These are phyloP conservation scores for Pythium periplocum DNA, from an alignment of 352 stramenopile species.

Conservation along the genomic window DNA sequence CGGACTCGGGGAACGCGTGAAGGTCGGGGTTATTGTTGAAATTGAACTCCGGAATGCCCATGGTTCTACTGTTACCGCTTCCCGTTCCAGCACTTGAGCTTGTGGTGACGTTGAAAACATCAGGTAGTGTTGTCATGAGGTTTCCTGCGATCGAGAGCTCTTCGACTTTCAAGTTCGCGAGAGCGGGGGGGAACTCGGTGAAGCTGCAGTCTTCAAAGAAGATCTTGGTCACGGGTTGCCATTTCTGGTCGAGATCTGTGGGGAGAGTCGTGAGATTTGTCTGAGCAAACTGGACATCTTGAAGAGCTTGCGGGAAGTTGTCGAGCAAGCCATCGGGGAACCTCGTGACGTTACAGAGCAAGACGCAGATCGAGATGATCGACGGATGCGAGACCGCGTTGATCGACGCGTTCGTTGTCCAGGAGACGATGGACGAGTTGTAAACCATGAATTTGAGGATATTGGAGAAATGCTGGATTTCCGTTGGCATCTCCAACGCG, in stretches of 20 bases:
- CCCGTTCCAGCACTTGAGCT: constrained; percentile 6
- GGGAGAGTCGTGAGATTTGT: constrained; percentile 16
- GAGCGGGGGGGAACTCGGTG: constrained; percentile 10
- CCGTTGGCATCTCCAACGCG: constrained; percentile 17
- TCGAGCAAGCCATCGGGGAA: constrained; percentile 13
- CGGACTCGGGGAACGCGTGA: constrained; percentile 3
- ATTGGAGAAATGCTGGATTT: constrained; percentile 23
- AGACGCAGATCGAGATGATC: constrained; percentile 18
- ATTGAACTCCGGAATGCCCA: too few species aligned
- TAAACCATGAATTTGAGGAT: constrained; percentile 31
- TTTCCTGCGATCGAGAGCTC: constrained; percentile 16
- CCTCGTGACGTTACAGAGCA: constrained; percentile 11
- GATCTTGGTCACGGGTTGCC: constrained; percentile 16
- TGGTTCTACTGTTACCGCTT: too few species aligned
- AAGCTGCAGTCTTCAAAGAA: constrained; percentile 19
- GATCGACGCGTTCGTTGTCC: constrained; percentile 18
- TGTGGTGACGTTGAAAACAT: constrained; percentile 3
- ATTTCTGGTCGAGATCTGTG: neutral
- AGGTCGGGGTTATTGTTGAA: constrained; percentile 12
- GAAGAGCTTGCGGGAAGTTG: constrained; percentile 16
- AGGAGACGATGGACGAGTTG: constrained; percentile 27
- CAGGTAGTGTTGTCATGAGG: constrained; percentile 1
- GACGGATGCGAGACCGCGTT: constrained; percentile 16
- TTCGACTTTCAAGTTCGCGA: constrained; percentile 5
- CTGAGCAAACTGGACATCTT: constrained; percentile 16